A percentile compares a stretch with the other conserved stretches of the same genome.
These are phyloP conservation scores for Xylariaceae sp. DNA, from an alignment of 2,329 filamentous ascomycete genomes.

Conservation along the genomic window DNA sequence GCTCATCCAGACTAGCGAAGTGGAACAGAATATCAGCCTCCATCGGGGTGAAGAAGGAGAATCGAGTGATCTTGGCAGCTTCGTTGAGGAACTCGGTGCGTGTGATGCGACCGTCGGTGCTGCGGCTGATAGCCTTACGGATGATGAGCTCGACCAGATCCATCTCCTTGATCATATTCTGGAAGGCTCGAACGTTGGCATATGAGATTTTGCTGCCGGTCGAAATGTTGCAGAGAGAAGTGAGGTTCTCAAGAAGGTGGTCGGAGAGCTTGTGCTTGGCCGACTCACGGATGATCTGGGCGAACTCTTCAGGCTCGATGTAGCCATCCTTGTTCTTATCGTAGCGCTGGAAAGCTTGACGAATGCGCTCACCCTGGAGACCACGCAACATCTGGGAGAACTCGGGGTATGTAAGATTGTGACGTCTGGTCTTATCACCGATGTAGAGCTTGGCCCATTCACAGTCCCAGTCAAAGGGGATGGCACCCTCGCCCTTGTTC, in stretches of 20 bases:
- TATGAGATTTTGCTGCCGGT: slow-evolving; percentile 92
- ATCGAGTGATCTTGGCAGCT: slow-evolving; percentile 84
- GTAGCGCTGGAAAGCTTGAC: slow-evolving; percentile 89
- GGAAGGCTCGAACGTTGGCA: slow-evolving; percentile 94
- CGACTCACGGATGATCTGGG: slow-evolving; percentile 92
- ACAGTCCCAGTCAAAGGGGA: slow-evolving; percentile 96
- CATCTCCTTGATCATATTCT: slow-evolving; percentile 98
- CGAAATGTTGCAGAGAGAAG: slow-evolving; percentile 92
- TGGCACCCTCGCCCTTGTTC: slow-evolving; percentile 79
- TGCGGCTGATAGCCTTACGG: slow-evolving; percentile 79
- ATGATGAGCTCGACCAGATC: slow-evolving; percentile 94
- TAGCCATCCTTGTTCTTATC: slow-evolving; percentile 91
- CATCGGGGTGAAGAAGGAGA: slow-evolving; percentile 96
- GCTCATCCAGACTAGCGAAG: slow-evolving; percentile 89
- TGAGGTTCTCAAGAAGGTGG: slow-evolving; percentile 85
- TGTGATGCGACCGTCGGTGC: slow-evolving; percentile 87
- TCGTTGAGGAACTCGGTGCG: slow-evolving; percentile 92
- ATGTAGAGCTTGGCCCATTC: slow-evolving; percentile 96
- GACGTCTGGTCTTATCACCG: slow-evolving; percentile 80
- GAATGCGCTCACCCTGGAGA: slow-evolving; percentile 90
- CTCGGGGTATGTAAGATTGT: slow-evolving; percentile 90
- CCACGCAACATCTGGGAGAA: slow-evolving; percentile 98
- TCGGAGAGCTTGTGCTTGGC: slow-evolving; percentile 95
- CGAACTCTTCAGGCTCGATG: slow-evolving; percentile 93
- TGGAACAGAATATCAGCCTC: slow-evolving; percentile 98